These are phyloP conservation scores for Elaeis oleifera DNA, from an alignment of 202 grass and related monocot species.

Conservation along the genomic window DNA sequence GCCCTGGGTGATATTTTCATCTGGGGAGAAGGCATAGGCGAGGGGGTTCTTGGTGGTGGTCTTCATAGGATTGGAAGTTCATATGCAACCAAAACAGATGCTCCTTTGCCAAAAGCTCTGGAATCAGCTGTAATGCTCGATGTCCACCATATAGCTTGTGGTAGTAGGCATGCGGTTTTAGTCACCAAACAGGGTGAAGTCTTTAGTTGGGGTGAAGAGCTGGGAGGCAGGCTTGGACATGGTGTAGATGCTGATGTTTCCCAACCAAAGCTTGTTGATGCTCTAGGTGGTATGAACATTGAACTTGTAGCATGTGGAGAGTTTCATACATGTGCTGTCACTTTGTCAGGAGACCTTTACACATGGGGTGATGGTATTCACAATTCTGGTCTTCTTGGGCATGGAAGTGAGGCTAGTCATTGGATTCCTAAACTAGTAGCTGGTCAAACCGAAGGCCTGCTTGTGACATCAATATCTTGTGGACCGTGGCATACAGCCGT, in stretches of 20 bases:
- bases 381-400: slow-evolving; percentile 52
- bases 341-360: slow-evolving; percentile 60
- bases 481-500: slow-evolving; percentile 66
- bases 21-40: slow-evolving; percentile 51
- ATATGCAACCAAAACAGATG: slow-evolving; percentile 30
- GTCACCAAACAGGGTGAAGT: slow-evolving; percentile 72
- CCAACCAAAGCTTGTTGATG: slow-evolving; percentile 58
- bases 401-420: slow-evolving; percentile 47
- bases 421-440: slow-evolving; percentile 67
- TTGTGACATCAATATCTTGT: slow-evolving; percentile 55
- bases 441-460: slow-evolving; percentile 44
- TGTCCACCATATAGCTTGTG: slow-evolving; percentile 60
- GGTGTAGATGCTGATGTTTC: slow-evolving; percentile 52
- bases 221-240: slow-evolving; percentile 61
- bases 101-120: slow-evolving; percentile 45
- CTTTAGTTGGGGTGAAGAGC: slow-evolving; percentile 67
- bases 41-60: slow-evolving; percentile 26
- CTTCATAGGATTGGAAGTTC: slow-evolving; percentile 20
- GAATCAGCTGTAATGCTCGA: slow-evolving; percentile 52
- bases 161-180: slow-evolving; percentile 47
- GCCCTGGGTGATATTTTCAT: slow-evolving; percentile 54
- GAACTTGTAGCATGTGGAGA: slow-evolving; percentile 58
- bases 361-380: slow-evolving; percentile 66
- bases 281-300: slow-evolving; percentile 40
- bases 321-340: slow-evolving; percentile 71